Evolutionary conservation across 1,139 yeast genomes (phyloP), one percentile per base, ranked within the genome.

Genomic region (Tardiomyces blankii): DNA sequence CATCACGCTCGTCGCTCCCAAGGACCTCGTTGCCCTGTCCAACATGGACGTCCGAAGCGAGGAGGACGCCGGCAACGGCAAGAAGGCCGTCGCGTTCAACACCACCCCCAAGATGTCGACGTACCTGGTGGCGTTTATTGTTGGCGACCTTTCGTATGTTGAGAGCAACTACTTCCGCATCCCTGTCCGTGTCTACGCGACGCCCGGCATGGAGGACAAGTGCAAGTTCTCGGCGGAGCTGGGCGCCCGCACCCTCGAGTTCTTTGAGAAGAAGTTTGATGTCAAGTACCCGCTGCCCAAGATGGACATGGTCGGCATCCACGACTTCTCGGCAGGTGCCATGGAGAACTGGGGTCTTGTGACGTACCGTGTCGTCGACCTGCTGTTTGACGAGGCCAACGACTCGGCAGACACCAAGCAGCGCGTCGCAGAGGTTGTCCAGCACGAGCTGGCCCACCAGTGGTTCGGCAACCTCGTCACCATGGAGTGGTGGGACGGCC

Each of bases 401-500:
- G 77, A 87, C 43, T 80, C 82, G 50, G 77, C 82, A 44, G 70
- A 75, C 42, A 80, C 84, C 57, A 79, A 80, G 65, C 80, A 79
- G 59, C 79, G 86, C 55, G 94, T 86, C 12, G 85, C 91, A 18
- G 89, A 86, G 62, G 95, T 86, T 40, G 87, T 86, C 42, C 85
- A 82, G 63, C 95, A 86, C 68, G 95, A 86, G 67, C 73, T 86
- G 60, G 95, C 95, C 25, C 95, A 86, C 63, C 95, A 86, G 67
- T 86, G 95, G 95, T 86, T 86, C 63, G 95, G 95, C 54, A 82
- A 86, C 66, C 70, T 86, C 58, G 95, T 85, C 49, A 86, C 95
- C 51, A 86, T 86, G 95, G 85, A 84, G 57, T 86, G 91, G 87
- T 86, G 95, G 95, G 93, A 86, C 64, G 94, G 85, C 50, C 74